These are phyloP conservation scores for Cryptococcus floricola DNA, from an alignment of 1,284 basidiomycete species.

Conservation along the genomic window DNA sequence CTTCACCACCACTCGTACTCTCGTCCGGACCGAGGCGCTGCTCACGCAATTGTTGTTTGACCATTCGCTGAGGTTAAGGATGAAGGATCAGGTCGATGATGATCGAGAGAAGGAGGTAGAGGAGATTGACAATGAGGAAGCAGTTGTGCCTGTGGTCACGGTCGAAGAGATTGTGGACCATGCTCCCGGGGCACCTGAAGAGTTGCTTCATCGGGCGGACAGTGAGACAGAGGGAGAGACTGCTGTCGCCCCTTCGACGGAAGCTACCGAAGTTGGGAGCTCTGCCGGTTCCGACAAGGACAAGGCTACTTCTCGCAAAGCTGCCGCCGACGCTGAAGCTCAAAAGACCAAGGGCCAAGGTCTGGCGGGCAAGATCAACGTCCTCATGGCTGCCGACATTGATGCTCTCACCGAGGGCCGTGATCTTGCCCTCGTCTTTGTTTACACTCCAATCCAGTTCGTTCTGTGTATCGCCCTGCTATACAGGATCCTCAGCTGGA, in stretches of 20 bases:
- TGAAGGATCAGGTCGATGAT: constrained; percentile 48
- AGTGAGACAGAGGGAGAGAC: not conserved
- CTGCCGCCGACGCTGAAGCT: constrained; percentile 17
- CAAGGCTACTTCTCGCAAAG: constrained; percentile 14
- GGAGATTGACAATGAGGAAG: constrained; percentile 16
- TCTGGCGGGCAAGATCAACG: constrained; percentile 60
- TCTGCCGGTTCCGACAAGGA: constrained; percentile 18
- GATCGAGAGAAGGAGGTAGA: constrained; percentile 13
- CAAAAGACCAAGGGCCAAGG: constrained; percentile 43
- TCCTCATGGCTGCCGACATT: constrained; percentile 50
- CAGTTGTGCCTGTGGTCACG: constrained; percentile 14
- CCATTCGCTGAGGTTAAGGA: constrained; percentile 63
- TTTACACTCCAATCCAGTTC: constrained; percentile 44
- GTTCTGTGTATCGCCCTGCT: constrained; percentile 39
- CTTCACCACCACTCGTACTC: constrained; percentile 44
- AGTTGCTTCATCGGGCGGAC: not conserved
- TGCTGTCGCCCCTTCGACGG: not conserved
- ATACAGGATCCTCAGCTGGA: constrained; percentile 47
- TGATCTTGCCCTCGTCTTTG: constrained; percentile 40
- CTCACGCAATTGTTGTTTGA: constrained; percentile 68
- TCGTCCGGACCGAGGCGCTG: constrained; percentile 60
- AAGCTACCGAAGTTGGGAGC: constrained; percentile 25
- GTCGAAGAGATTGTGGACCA: constrained; percentile 22
- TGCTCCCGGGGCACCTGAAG: constrained; percentile 10
- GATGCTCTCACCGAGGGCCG: constrained; percentile 47